Evolutionary conservation across 371 early-diverging fungal genomes (phyloP), one percentile per base, ranked within the genome.

Genomic region (Circinella umbellata): DNA sequence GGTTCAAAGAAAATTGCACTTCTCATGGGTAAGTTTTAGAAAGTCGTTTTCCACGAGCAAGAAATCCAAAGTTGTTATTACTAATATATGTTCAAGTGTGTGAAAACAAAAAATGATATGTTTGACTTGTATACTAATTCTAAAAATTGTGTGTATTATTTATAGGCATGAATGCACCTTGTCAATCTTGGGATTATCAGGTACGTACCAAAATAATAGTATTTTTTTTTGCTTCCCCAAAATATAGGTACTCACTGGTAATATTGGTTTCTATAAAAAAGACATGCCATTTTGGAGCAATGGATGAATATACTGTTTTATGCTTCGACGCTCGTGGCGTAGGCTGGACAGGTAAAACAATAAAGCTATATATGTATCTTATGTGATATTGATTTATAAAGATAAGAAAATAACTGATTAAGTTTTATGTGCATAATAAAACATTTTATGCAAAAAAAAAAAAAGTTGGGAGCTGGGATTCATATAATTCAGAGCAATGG

Each of bases 261-360:
- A 15, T 60, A 36, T 60, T 20, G 7, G 15, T 11, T 60, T 1
- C 7, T 74, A 72, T 66, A 69, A 72, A 57, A 57, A 63, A 89
- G 81, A 84, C 89, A 1, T 74, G 83, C 36, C 83, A 82, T 66
- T 88, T 93, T 72, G 87, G 86, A 9, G 47, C 64, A 17, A 80
- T 76, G 42, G 82, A 79, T 27, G 85, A 88, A 27, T 94, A 88
- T 76, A 89, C 90, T n/a, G 85, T 92, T 7, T 88, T 92, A 60
- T 84, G 91, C 6, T 91, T 93, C 72, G 95, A 95, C 71, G 93
- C 93, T 76, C 79, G 94, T 60, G 95, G 94, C 11, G 85, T 88
- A 53, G 94, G 95, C 9, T 72, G 75, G 54, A 80, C 84, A 63
- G 81, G 82, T 75, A 75, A 18, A 49, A 49, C 1, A 10, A 35